A percentile compares a stretch with the other conserved stretches of the same genome.
Conservation (phyloP, 2,329 filamentous ascomycete genomes). For the Coniochaeta sp. region DNA sequence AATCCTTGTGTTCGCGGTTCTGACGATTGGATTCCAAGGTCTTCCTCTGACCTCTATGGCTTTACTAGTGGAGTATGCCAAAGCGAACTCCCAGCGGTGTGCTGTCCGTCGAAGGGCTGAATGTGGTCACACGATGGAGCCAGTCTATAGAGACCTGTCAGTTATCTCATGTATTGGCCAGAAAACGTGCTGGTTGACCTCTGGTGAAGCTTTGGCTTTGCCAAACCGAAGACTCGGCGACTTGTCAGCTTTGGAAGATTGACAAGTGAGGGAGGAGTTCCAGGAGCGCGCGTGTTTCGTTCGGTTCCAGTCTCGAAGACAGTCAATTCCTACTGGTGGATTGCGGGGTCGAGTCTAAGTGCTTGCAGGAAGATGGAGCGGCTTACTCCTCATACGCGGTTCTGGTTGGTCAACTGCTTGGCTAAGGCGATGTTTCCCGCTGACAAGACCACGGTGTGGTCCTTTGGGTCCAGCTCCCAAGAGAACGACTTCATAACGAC, state of each 20-base stretch:
- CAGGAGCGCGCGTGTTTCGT: background rate
- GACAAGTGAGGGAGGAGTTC: background rate
- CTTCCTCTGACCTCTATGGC: background rate
- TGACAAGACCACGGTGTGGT: background rate
- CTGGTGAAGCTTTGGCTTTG: background rate
- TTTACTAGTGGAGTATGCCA: background rate
- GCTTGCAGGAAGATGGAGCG: background rate
- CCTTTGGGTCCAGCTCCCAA: background rate
- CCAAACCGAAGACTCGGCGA: background rate
- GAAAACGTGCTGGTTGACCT: too few species aligned
- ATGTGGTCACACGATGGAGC: background rate
- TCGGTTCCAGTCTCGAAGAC: background rate
- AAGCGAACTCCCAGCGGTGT: background rate
- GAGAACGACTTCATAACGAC: background rate
- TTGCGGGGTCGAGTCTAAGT: slow-evolving; percentile 3
- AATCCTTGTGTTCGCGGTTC: background rate
- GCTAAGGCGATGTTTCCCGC: background rate
- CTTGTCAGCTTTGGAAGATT: background rate
- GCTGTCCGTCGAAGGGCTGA: too few species aligned
- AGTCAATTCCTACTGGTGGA: slow-evolving; percentile 3
- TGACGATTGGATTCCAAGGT: background rate
- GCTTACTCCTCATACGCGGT: background rate
- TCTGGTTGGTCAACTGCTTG: background rate
- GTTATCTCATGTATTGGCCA: too few species aligned
- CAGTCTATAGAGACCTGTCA: background rate